These are phyloP conservation scores for Penicillium canescens DNA, from an alignment of 495 filamentous ascomycete genomes.

Conservation along the genomic window DNA sequence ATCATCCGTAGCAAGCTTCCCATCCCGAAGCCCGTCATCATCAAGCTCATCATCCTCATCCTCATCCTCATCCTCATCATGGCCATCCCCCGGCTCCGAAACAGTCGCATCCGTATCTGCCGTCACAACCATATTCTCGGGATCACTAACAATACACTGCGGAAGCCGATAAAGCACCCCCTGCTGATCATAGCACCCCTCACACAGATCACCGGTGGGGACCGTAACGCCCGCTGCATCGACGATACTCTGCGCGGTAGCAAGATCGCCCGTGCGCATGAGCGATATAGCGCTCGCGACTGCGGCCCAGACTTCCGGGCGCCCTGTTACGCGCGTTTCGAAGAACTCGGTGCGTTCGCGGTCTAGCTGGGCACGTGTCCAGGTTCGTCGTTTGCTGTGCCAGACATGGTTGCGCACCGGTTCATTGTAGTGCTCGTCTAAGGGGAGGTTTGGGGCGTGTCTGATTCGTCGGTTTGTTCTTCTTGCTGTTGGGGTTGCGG, in stretches of 20 bases:
- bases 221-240: conserved; percentile 78
- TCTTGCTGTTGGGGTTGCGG: conserved; percentile 6
- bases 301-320: conserved; percentile 75
- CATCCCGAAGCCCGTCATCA: conserved; percentile 49
- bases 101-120: background rate
- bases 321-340: conserved; percentile 78
- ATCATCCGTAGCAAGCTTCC: conserved; percentile 42
- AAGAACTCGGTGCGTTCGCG: conserved; percentile 68
- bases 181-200: conserved; percentile 76
- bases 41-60: conserved; percentile 39
- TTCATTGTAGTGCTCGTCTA: conserved; percentile 51
- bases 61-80: conserved; percentile 6
- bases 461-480: conserved; percentile 15
- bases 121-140: conserved; percentile 61
- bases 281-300: conserved; percentile 64
- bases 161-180: conserved; percentile 78
- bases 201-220: conserved; percentile 68
- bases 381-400: conserved; percentile 49
- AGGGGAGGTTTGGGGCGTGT: conserved; percentile 19
- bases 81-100: too few species aligned
- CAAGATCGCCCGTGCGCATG: conserved; percentile 59
- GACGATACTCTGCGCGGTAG: conserved; percentile 74
- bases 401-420: conserved; percentile 53
- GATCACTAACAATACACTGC: conserved; percentile 74
- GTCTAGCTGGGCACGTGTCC: conserved; percentile 52